phyloP scores from a whole-genome alignment of 2,329 filamentous ascomycete genomes.

The Atkinsonella hypoxylon region DNA sequence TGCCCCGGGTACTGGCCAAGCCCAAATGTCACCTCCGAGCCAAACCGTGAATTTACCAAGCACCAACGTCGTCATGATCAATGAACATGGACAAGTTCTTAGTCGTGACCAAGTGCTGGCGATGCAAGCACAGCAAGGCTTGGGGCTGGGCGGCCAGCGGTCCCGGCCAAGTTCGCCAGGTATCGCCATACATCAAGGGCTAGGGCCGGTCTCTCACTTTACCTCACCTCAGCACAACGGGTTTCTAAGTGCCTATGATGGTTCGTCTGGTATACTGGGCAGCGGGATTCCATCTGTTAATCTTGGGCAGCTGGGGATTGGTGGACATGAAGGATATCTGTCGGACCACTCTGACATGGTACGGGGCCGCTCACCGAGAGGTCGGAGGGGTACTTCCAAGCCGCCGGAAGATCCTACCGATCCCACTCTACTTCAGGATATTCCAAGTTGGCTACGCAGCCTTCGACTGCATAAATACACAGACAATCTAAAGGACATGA shows the following conservation, averaged over 20 bases:
- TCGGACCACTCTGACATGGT: slow-evolving; percentile 89
- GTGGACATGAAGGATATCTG: slow-evolving; percentile 70
- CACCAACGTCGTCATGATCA: slow-evolving; percentile 83
- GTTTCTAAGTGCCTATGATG: slow-evolving; percentile 81
- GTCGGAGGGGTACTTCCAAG: slow-evolving; percentile 88
- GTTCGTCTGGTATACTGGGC: slow-evolving; percentile 54
- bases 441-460: slow-evolving; percentile 90
- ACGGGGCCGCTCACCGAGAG: slow-evolving; percentile 82
- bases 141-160: slow-evolving; percentile 53
- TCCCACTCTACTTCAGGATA: slow-evolving; percentile 78
- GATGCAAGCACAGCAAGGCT: slow-evolving; percentile 57
- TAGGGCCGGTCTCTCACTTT: slow-evolving; percentile 57
- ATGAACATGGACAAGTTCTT: slow-evolving; percentile 80
- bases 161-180: slow-evolving; percentile 87
- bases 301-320: slow-evolving; percentile 58
- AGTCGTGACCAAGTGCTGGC: slow-evolving; percentile 76
- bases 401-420: slow-evolving; percentile 97
- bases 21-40: slow-evolving; percentile 54
- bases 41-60: slow-evolving; percentile 52
- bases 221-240: slow-evolving; percentile 89
- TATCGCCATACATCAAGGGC: slow-evolving; percentile 60
- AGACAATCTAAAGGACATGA: slow-evolving; percentile 92
- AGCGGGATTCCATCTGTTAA: slow-evolving; percentile 60
- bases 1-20: slow-evolving; percentile 49
- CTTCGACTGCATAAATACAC: slow-evolving; percentile 97